A percentile compares a stretch with the other conserved stretches of the same genome.
phyloP scores from a whole-genome alignment of 352 stramenopile genomes.

The Phytophthora litchii region DNA sequence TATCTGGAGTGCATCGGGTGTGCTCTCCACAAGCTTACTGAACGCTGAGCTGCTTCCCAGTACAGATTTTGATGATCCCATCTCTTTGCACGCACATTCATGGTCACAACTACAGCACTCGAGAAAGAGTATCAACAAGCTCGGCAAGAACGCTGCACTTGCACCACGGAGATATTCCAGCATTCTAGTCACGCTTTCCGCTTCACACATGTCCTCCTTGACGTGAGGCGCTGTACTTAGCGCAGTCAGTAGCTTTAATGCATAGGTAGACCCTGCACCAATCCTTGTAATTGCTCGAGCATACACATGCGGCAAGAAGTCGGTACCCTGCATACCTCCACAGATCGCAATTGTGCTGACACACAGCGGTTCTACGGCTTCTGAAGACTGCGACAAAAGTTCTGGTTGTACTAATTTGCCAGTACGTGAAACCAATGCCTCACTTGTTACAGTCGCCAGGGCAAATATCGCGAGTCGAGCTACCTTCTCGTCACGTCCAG shows the following conservation, averaged over 20 bases:
- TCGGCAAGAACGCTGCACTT: conserved; percentile 38
- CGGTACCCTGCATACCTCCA: conserved; percentile 14
- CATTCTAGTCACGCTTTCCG: conserved; percentile 32
- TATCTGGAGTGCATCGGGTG: conserved; percentile 27
- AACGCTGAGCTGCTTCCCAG: conserved; percentile 33
- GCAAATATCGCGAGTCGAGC: conserved; percentile 55
- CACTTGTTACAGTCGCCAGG: conserved; percentile 41
- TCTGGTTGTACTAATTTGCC: conserved; percentile 23
- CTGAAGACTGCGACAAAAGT: conserved; percentile 10
- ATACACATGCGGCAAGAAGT: conserved; percentile 32
- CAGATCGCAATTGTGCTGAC: conserved; percentile 27
- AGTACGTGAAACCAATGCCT: conserved; percentile 30
- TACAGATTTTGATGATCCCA: neutral
- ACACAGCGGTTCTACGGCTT: conserved; percentile 17
- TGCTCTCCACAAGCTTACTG: conserved; percentile 40
- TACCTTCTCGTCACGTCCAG: conserved; percentile 40
- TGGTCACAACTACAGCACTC: conserved; percentile 39
- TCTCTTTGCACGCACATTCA: conserved; percentile 10
- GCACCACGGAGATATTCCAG: conserved; percentile 38
- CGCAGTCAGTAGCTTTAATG: conserved; percentile 42
- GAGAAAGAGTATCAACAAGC: conserved; percentile 46
- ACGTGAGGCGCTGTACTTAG: conserved; percentile 32
- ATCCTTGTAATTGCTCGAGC: conserved; percentile 28
- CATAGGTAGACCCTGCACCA: conserved; percentile 42
- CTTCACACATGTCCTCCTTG: conserved; percentile 32